Evolutionary conservation across 2,329 filamentous ascomycete genomes (phyloP), one percentile per base, ranked within the genome.

Genomic region (Gremmenia infestans): DNA sequence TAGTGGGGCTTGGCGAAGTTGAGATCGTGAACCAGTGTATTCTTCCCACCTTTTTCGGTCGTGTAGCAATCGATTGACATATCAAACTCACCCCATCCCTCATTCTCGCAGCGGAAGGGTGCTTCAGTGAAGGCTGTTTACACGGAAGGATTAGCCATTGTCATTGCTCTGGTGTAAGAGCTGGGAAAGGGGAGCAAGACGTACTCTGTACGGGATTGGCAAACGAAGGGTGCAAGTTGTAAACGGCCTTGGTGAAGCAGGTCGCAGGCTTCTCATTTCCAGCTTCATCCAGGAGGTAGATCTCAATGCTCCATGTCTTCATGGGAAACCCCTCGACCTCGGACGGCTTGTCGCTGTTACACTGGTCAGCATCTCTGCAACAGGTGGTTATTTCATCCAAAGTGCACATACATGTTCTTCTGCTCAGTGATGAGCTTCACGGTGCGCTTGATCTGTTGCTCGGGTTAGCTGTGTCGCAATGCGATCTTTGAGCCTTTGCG

Each of bases 51-150:
- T 78, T 97, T 97, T 73, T 94, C 91, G 32, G 88, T 85, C 45
- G 88, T 89, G 69, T 86, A 88, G 65, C 95, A 81, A 60, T 89
- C 84, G 68, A 97, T 94, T 48, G 79, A 80, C 85, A 99, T 93
- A 71, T 97, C 94, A 72, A 99, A 99, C 76, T 97, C 94, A 68
- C 94, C 94, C 94, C 94, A 99, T 65, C 94, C 94, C 74, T 97
- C 89, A 74, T 99, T 96, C 61, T 85, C 79, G 73, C 96, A 96
- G 63, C 81, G 81, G 76, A 97, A 99, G 0, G 94, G 94, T 0
- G 91, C 83, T 62, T 88, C 86, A 69, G 86, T 87, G 76, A 96
- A 88, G 23, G 83, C 89, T 94, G 47, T 51, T 49, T 23, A 8
- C 22, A 23, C 55, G 48, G 53, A 52, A 15, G 50, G 6, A 36